Evolutionary conservation across 495 filamentous ascomycete genomes (phyloP).

Genomic region (Annulohypoxylon stygium): DNA sequence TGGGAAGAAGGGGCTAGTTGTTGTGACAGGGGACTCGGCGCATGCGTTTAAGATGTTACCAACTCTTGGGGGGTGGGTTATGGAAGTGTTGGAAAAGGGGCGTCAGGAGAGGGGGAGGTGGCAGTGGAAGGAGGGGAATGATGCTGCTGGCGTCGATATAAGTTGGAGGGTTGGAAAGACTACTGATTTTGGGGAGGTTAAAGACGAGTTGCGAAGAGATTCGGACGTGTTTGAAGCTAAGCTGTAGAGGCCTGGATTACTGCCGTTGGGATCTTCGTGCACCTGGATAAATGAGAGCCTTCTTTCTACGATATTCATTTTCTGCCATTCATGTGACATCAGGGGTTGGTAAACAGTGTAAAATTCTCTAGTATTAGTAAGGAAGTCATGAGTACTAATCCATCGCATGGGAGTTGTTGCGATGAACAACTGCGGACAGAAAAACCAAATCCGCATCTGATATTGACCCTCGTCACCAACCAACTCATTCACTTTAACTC

Average conservation of each 20-base stretch:
- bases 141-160: constrained; percentile 38
- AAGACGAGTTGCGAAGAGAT: constrained; percentile 38
- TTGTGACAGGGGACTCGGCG: constrained; percentile 65
- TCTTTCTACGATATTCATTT: too few species aligned
- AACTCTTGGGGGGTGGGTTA: constrained; percentile 65
- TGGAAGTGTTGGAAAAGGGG: constrained; percentile 43
- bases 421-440: not conserved
- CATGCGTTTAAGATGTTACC: constrained; percentile 72
- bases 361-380: too few species aligned
- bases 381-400: not conserved
- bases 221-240: constrained; percentile 18
- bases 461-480: not conserved
- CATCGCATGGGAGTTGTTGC: not conserved
- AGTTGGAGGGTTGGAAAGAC: constrained; percentile 44
- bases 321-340: too few species aligned
- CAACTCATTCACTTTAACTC: not conserved
- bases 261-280: not conserved
- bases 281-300: not conserved
- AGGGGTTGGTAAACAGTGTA: too few species aligned
- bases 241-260: constrained; percentile 5
- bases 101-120: constrained; percentile 41
- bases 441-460: not conserved
- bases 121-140: constrained; percentile 48
- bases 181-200: constrained; percentile 44
- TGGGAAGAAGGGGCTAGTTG: constrained; percentile 56